Evolutionary conservation across 2,329 filamentous ascomycete genomes (phyloP), one percentile per base, ranked within the genome.

Genomic region (Pezicula neosporulosa): DNA sequence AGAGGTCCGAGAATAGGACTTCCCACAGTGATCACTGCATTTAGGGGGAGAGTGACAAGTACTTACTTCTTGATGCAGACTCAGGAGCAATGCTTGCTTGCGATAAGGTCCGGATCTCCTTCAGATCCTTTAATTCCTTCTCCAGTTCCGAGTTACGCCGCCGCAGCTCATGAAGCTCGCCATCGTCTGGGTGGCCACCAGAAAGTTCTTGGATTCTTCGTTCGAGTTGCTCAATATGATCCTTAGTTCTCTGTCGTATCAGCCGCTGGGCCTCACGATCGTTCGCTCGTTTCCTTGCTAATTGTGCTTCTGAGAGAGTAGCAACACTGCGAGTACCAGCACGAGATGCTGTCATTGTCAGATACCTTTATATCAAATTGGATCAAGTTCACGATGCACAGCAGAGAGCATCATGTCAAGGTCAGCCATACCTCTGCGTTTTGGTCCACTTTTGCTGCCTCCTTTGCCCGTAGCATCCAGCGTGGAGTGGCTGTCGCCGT

Each of bases 261-360:
- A 89, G 89, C 46, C 91, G 82, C 72, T 96, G 91, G 39, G 91
- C 91, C 70, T 96, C 90, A 55, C 91, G 83, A 68, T 96, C 91
- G 73, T 96, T 96, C 65, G 90, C 89, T 57, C 91, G 81, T 75
- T 96, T 96, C 67, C 91, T 86, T 33, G 87, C 89, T 52, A 96
- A 81, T 71, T 96, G 91, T 56, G 90, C 87, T 13, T 89, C 87
- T 18, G 89, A 95, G 65, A 96, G 78, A 63, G 89, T 93, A 57
- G 90, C 90, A 50, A 96, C 91, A 57, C 89, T 91, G 59, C 90
- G 83, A 53, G 87, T 81, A 44, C 80, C 80, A 78, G 62, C 63
- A 38, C 63, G 60, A 33, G 63, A 63, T 46, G 59, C 63, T 65
- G 36, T 18, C 51, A 35, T 15, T 52, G 56, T 63, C 50, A 60